These are phyloP conservation scores for Cladosporium halotolerans DNA, from an alignment of 2,329 filamentous ascomycete genomes.

Conservation along the genomic window DNA sequence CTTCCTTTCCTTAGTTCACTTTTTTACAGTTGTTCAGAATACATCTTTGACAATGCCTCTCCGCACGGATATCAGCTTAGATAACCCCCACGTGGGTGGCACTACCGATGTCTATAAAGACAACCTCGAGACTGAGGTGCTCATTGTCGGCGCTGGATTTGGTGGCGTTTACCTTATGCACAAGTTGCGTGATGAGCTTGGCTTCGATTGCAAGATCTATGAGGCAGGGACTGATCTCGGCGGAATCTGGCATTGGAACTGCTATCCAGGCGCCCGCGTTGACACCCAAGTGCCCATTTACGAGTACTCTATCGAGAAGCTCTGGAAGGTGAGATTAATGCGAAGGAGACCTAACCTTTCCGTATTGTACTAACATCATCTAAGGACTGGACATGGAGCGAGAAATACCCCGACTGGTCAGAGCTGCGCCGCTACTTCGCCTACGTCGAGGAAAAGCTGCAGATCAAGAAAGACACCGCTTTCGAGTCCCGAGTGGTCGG, in stretches of 20 bases:
- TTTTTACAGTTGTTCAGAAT: background rate
- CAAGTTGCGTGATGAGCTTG: conserved; percentile 23
- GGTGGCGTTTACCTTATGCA: conserved; percentile 24
- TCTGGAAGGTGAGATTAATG: conserved; percentile 32
- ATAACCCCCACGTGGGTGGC: background rate
- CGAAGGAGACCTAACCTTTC: background rate
- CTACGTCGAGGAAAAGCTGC: conserved; percentile 52
- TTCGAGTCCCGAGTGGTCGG: conserved; percentile 52
- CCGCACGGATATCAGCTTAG: conserved; percentile 4
- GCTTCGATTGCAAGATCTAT: conserved; percentile 30
- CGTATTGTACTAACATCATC: background rate
- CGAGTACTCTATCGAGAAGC: conserved; percentile 42
- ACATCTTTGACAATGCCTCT: conserved; percentile 1
- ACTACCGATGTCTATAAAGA: conserved; percentile 5
- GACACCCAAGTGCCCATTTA: conserved; percentile 44
- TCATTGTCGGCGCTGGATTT: conserved; percentile 28
- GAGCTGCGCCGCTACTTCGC: conserved; percentile 54
- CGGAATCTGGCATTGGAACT: conserved; percentile 35
- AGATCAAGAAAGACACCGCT: conserved; percentile 51
- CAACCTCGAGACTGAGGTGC: conserved; percentile 17
- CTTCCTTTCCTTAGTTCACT: background rate
- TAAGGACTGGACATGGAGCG: conserved; percentile 49
- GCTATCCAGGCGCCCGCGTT: conserved; percentile 41
- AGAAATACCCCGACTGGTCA: conserved; percentile 26
- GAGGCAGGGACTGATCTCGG: conserved; percentile 33